These are phyloP conservation scores for Podaxis mareebaensis DNA, from an alignment of 768 basidiomycete genomes.

Conservation along the genomic window DNA sequence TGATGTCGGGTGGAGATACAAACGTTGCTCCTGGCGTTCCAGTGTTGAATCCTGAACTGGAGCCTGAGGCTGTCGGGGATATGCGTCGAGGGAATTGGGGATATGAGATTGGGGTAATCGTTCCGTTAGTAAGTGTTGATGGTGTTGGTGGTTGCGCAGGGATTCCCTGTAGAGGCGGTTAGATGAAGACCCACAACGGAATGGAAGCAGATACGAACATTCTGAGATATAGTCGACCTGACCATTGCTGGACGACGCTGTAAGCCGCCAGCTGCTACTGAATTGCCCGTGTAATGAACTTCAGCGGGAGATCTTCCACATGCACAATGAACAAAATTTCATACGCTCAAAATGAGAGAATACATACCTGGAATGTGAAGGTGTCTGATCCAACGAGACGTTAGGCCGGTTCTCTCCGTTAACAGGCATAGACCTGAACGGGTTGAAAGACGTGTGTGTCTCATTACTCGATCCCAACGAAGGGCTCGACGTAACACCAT, in stretches of 20 bases:
- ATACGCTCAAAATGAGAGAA: not conserved
- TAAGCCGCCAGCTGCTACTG: slow-evolving; percentile 23
- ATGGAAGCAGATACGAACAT: slow-evolving; percentile 39
- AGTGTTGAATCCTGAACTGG: slow-evolving; percentile 11
- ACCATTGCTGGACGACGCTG: slow-evolving; percentile 42
- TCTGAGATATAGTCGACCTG: slow-evolving; percentile 36
- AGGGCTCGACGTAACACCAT: slow-evolving; percentile 13
- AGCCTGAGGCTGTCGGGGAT: slow-evolving; percentile 28
- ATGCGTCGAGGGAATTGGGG: slow-evolving; percentile 33
- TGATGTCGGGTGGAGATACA: slow-evolving; percentile 43
- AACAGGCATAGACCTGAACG: slow-evolving; percentile 20
- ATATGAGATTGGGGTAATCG: slow-evolving; percentile 43
- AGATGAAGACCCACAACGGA: slow-evolving; percentile 35
- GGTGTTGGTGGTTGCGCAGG: slow-evolving; percentile 27
- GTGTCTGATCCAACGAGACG: slow-evolving; percentile 41
- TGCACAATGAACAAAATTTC: not conserved
- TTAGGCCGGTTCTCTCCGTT: slow-evolving; percentile 29
- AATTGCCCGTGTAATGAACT: slow-evolving; percentile 25
- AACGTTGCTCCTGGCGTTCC: slow-evolving; percentile 18
- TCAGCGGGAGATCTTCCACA: slow-evolving; percentile 43
- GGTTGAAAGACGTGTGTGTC: not conserved
- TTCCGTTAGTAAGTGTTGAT: slow-evolving; percentile 38
- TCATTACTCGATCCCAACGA: not conserved
- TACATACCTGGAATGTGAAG: slow-evolving; percentile 44
- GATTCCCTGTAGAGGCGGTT: slow-evolving; percentile 19